Evolutionary conservation across 2,329 filamentous ascomycete genomes (phyloP), one percentile per base, ranked within the genome.

Genomic region (Coleophoma eucalyptorum): DNA sequence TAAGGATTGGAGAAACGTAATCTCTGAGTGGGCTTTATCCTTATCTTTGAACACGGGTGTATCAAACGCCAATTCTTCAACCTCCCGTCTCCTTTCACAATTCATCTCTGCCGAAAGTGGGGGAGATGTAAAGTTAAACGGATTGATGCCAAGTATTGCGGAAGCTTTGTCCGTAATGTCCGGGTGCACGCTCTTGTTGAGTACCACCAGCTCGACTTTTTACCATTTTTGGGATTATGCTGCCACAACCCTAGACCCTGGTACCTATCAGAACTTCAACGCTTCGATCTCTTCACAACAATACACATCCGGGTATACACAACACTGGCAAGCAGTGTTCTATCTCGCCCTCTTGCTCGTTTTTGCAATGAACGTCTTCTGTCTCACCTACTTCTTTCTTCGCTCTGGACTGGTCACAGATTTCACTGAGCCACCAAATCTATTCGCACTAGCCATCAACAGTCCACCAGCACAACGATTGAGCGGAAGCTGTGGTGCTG

Each of bases 371-470:
- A 91, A 89, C 63, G 52, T 84, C 21, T 70, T 85, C 37, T 87
- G 86, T 50, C 69, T 90, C 0, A 61, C 71, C 2, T 90, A 90
- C 67, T 65, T 86, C 46, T 62, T 79, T 43, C 72, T 77, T 55
- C 63, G 71, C 5, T 71, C 72, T 0, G 80, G 81, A 1, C 77
- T 89, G 19, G 80, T 93, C 7, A 91, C 86, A 1, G 89, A 93
- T 69, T 91, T 87, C 62, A 88, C 84, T 0, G 88, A 93, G 60
- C 86, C 88, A 1, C 81, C 86, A 49, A 91, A 91, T 62, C 70
- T 91, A 2, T 91, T 92, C 60, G 74, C 83, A 0, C 68, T 91
- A 0, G 85, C 87, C 2, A 73, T 92, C 48, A 90, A 90, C 62
- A 79, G 74, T 21, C 81, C 81, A 0, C 75, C 77, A 0, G 76